Evolutionary conservation across 1,284 basidiomycete genomes (phyloP), one percentile per base, ranked within the genome.

Genomic region (Heterobasidion annosum): DNA sequence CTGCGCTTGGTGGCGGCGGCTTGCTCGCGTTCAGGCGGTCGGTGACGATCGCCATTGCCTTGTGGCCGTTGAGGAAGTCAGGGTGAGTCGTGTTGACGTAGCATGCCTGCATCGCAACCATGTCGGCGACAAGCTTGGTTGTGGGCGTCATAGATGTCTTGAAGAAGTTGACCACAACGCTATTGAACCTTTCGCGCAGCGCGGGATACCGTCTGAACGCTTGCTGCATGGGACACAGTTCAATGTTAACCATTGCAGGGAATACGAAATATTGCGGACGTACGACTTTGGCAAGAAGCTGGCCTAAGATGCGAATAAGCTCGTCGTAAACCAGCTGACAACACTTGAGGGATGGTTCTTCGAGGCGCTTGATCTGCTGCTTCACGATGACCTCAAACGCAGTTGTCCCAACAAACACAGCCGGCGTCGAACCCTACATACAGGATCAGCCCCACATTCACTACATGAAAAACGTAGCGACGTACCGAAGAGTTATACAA

Each of bases 81-180:
- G 96, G 96, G 68, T 98, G 96, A 2, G 94, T 98, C n/a, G 95
- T 98, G 75, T 98, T 98, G 65, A 99, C 87, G 68, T 98, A 98
- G 68, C 92, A 94, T 43, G 94, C 91, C 75, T 98, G 94, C 92
- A 96, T 96, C 82, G 89, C 71, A 49, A 98, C 93, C 74, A 99
- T 82, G 66, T 99, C 96, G 13, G 82, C 69, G 8, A 98, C 96
- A 47, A 99, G 82, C 72, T 98, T 98, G 60, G 88, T 94, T 43
- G 96, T 99, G 4, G 96, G 96, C 3, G 71, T 72, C 95, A 99
- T 97, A 44, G 92, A 75, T 55, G 78, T 81, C 78, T 97, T 97
- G 83, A 97, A 97, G 73, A 97, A 99, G 70, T 87, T 90, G 64
- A 98, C 91, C 34, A 98, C 95, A 34, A 94, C 91, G 25, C 84